Conservation (phyloP, 495 filamentous ascomycete genomes). For the Thermothielavioides terrestris region DNA sequence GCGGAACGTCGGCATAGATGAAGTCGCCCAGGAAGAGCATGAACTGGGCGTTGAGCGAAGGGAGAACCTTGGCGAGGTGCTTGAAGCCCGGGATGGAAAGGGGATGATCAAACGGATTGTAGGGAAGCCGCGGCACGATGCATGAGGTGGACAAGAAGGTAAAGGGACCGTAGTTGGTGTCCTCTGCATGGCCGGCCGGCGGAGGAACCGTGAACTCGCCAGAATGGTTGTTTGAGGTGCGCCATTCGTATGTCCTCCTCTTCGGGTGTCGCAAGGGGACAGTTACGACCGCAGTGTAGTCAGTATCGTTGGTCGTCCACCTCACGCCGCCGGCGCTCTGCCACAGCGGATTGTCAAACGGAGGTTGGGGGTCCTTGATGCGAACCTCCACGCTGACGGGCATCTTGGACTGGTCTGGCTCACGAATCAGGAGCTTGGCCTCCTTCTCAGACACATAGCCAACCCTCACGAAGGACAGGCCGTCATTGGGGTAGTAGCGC, state of each 20-base stretch:
- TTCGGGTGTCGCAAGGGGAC: slow-evolving; percentile 43
- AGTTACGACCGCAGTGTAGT: slow-evolving; percentile 64
- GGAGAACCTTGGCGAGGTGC: slow-evolving; percentile 55
- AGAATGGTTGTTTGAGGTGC: slow-evolving; percentile 70
- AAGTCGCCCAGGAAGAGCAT: slow-evolving; percentile 99
- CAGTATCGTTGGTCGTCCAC: slow-evolving; percentile 62
- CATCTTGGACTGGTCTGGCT: slow-evolving; percentile 65
- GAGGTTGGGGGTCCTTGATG: slow-evolving; percentile 37
- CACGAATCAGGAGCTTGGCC: slow-evolving; percentile 75
- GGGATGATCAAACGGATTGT: slow-evolving; percentile 71
- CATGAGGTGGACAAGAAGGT: slow-evolving; percentile 89
- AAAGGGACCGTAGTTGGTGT: slow-evolving; percentile 53
- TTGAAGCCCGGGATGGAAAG: slow-evolving; percentile 71
- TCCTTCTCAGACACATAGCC: slow-evolving; percentile 77
- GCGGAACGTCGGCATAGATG: slow-evolving; percentile 91
- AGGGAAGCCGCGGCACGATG: slow-evolving; percentile 83
- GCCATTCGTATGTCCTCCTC: slow-evolving; percentile 68
- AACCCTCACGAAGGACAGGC: slow-evolving; percentile 73
- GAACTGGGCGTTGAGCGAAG: slow-evolving; percentile 61
- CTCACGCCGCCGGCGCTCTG: slow-evolving; percentile 54
- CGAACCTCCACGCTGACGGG: slow-evolving; percentile 60
- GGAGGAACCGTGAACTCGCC: slow-evolving; percentile 66
- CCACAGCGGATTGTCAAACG: slow-evolving; percentile 50
- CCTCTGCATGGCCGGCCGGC: slow-evolving; percentile 46
- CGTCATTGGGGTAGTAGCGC: slow-evolving; percentile 56